phyloP scores from a whole-genome alignment of 768 basidiomycete species.

The Punctularia strigosozonata region DNA sequence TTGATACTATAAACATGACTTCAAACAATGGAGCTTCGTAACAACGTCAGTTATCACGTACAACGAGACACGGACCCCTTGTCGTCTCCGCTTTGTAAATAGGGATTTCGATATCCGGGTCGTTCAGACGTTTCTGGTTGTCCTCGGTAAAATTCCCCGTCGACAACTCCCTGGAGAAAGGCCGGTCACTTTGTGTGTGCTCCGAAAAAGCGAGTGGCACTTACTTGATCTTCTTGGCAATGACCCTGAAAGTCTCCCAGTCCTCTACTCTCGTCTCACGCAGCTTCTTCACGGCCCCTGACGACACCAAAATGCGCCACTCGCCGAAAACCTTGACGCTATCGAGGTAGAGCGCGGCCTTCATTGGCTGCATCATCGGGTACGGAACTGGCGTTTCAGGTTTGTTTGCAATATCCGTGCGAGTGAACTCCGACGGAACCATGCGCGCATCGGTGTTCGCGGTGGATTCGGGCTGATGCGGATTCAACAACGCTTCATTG shows the following conservation, averaged over 20 bases:
- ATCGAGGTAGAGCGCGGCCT: slow-evolving; percentile 48
- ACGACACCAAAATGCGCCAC: slow-evolving; percentile 49
- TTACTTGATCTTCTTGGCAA: slow-evolving; percentile 61
- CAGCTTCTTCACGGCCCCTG: slow-evolving; percentile 35
- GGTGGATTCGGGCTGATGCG: no score
- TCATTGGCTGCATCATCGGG: slow-evolving; percentile 44
- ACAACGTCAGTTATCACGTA: no score
- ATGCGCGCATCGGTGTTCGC: no score
- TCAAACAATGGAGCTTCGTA: no score
- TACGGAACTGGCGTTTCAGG: no score
- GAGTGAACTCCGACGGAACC: no score
- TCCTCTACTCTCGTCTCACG: slow-evolving; percentile 35
- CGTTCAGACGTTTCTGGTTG: slow-evolving; percentile 51
- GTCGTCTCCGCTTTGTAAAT: slow-evolving; percentile 61
- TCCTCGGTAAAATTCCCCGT: slow-evolving; percentile 57
- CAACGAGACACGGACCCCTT: slow-evolving; percentile 18
- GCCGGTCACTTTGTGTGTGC: background rate
- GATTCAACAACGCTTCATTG: no score
- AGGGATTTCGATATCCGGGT: slow-evolving; percentile 32
- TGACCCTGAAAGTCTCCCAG: slow-evolving; percentile 33
- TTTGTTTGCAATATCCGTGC: no score
- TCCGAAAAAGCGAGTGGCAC: slow-evolving; percentile 6
- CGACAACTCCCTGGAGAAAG: slow-evolving; percentile 56
- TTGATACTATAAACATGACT: no score
- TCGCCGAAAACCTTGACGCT: slow-evolving; percentile 48